phyloP scores from a whole-genome alignment of 441 rosid genomes.

The Dalechampia spathulata region DNA sequence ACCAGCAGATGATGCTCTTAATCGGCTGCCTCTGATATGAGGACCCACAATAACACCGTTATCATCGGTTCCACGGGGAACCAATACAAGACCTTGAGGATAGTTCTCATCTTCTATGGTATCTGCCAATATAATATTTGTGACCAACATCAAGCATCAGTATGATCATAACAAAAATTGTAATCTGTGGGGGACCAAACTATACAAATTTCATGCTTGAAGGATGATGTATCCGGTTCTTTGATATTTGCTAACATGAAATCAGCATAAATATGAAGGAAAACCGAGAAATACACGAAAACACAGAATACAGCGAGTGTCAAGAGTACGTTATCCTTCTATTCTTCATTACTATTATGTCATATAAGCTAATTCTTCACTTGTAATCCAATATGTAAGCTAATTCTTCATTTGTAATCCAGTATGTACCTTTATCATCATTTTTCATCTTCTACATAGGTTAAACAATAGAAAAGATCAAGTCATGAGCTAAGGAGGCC shows the following conservation, averaged over 20 bases:
- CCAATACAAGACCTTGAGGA: slow-evolving; percentile 91
- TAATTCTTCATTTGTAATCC: neutral
- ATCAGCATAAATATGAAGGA: neutral
- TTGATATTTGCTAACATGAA: neutral
- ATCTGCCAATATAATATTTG: slow-evolving; percentile 35
- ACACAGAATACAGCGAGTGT: neutral
- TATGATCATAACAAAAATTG: neutral
- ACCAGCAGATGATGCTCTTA: slow-evolving; percentile 83
- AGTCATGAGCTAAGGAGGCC: neutral
- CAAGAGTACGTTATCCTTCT: too few species aligned
- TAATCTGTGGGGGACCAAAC: neutral
- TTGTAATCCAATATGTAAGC: too few species aligned
- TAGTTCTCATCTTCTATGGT: slow-evolving; percentile 75
- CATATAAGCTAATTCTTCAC: neutral
- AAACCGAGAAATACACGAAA: neutral
- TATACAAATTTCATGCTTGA: neutral
- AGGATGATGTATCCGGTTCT: neutral
- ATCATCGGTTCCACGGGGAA: slow-evolving; percentile 74
- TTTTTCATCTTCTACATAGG: neutral
- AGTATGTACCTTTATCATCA: neutral
- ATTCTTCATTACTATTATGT: neutral
- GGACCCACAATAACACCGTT: slow-evolving; percentile 66
- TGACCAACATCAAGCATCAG: slow-evolving; percentile 7
- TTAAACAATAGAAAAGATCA: neutral
- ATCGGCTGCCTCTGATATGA: slow-evolving; percentile 87